phyloP scores from a whole-genome alignment of 352 stramenopile genomes.

The Pythium vanterpoolii region DNA sequence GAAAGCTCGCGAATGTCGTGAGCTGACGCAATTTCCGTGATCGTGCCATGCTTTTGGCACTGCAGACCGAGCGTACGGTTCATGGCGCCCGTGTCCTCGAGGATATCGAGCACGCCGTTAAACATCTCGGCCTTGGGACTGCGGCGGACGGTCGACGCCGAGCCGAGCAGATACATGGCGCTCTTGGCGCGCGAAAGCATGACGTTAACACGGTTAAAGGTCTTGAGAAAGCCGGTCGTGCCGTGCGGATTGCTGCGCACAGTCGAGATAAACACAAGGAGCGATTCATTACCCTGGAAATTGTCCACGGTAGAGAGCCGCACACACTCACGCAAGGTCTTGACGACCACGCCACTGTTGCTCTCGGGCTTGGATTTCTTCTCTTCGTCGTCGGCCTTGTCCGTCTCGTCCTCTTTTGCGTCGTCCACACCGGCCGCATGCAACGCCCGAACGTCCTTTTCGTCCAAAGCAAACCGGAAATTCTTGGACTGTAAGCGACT shows the following conservation, averaged over 20 bases:
- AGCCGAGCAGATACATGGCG: conserved; percentile 56
- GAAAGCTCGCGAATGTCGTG: conserved; percentile 24
- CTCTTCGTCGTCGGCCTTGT: not conserved
- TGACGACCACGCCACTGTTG: not conserved
- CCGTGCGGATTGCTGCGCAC: conserved; percentile 55
- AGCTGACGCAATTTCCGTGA: conserved; percentile 20
- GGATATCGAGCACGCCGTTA: conserved; percentile 48
- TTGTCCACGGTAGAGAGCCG: conserved; percentile 61
- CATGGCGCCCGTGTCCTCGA: conserved; percentile 37
- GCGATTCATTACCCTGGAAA: conserved; percentile 77
- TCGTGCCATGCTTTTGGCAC: conserved; percentile 35
- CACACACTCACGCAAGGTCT: conserved; percentile 23
- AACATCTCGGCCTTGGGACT: conserved; percentile 42
- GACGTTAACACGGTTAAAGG: conserved; percentile 67
- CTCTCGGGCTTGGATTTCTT: not conserved
- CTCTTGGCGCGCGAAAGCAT: conserved; percentile 58
- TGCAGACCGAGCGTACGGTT: conserved; percentile 6
- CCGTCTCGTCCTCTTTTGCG: conserved; percentile 19
- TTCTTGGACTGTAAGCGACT: conserved; percentile 33
- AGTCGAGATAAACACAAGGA: conserved; percentile 57
- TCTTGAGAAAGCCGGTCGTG: conserved; percentile 76
- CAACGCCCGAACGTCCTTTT: conserved; percentile 34
- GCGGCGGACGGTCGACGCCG: conserved; percentile 30
- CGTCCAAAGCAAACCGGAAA: conserved; percentile 23
- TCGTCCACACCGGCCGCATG: conserved; percentile 26